Evolutionary conservation across 2,329 filamentous ascomycete species (phyloP).

Genomic region (Tolypocladium sp.): DNA sequence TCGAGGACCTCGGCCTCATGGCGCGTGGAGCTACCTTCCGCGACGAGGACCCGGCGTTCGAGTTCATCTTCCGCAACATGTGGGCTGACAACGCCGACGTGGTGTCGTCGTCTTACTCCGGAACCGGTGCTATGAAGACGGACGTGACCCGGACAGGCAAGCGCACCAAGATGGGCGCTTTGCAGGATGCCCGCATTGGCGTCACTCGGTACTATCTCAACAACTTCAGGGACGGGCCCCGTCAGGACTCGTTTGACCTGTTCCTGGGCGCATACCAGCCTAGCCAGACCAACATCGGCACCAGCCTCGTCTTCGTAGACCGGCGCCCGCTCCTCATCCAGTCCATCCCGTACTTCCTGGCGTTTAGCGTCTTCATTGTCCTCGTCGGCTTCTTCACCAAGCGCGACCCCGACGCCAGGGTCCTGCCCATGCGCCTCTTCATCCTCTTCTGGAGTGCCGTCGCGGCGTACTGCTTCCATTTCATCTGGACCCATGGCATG

Average conservation of each 20-base stretch:
- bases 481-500: conserved; percentile 78
- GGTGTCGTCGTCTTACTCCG: conserved; percentile 86
- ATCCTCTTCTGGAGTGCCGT: conserved; percentile 68
- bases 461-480: conserved; percentile 62
- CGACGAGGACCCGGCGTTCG: conserved; percentile 69
- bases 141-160: conserved; percentile 93
- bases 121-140: conserved; percentile 94
- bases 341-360: conserved; percentile 84
- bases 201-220: conserved; percentile 84
- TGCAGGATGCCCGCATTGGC: conserved; percentile 83
- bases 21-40: conserved; percentile 67
- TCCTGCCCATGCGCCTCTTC: conserved; percentile 77
- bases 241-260: conserved; percentile 91
- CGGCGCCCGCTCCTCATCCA: conserved; percentile 80
- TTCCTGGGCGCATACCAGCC: conserved; percentile 85
- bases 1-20: conserved; percentile 76
- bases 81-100: conserved; percentile 99
- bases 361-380: conserved; percentile 77
- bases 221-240: conserved; percentile 88
- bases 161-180: conserved; percentile 73
- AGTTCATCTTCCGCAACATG: conserved; percentile 87
- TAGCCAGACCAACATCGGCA: conserved; percentile 59
- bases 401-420: conserved; percentile 59
- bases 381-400: conserved; percentile 66
- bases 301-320: conserved; percentile 71